Conservation (phyloP, 2,329 filamentous ascomycete species). For the Delphinella strobiligena region DNA sequence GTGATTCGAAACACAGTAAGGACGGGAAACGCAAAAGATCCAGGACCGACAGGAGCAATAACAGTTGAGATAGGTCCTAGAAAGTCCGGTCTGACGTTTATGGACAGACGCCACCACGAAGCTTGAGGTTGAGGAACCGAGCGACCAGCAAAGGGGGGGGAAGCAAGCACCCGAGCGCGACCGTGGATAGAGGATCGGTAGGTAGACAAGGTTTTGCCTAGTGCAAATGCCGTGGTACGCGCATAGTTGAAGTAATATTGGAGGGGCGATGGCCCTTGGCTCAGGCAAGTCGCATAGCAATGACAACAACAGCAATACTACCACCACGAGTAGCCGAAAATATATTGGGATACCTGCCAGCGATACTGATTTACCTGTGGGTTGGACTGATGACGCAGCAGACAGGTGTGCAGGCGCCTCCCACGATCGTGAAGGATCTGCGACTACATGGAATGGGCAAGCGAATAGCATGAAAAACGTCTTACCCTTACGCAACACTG, state of each 20-base stretch:
- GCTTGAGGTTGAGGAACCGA: constrained; percentile 6
- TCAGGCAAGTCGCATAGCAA: background rate
- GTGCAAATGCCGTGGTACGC: background rate
- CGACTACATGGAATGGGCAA: background rate
- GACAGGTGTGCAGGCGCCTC: no score
- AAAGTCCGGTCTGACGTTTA: constrained; percentile 7
- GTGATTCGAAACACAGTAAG: background rate
- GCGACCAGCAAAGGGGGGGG: constrained; percentile 6
- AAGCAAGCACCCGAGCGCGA: constrained; percentile 6
- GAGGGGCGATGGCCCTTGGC: background rate
- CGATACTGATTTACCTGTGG: no score
- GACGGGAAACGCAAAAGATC: background rate
- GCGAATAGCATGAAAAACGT: background rate
- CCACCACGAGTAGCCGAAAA: no score
- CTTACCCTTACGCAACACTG: background rate
- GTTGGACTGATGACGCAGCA: no score
- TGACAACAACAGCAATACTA: no score
- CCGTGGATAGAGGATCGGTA: background rate
- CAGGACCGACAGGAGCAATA: background rate
- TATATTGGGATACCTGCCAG: no score
- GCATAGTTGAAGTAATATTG: background rate
- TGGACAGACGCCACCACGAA: constrained; percentile 4
- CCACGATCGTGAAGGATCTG: no score
- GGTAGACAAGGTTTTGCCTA: background rate
- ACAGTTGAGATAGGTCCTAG: background rate